A percentile compares a stretch with the other conserved stretches of the same genome.
Conservation (phyloP, 805 yeast genomes). For the Starmerella stellata region DNA sequence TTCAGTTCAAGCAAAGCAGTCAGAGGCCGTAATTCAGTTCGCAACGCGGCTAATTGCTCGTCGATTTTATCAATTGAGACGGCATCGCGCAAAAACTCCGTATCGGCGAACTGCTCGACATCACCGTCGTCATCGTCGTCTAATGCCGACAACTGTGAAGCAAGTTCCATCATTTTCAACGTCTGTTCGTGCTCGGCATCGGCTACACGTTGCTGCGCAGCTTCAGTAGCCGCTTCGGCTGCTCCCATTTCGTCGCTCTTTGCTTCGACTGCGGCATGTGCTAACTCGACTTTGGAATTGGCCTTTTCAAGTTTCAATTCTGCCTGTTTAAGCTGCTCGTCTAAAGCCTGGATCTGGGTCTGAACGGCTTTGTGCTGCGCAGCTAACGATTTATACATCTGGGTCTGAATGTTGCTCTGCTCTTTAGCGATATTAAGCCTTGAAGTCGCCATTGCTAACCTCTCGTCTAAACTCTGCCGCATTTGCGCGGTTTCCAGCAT, state of each 20-base stretch:
- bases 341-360: slow-evolving; percentile 10
- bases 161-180: slow-evolving; percentile 3
- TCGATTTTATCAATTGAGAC: not conserved
- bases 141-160: slow-evolving; percentile 1
- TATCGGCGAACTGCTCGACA: not conserved
- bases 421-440: slow-evolving; percentile 34
- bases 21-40: not conserved
- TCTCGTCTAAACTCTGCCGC: slow-evolving; percentile 40
- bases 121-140: slow-evolving; percentile 1
- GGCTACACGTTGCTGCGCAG: slow-evolving; percentile 5
- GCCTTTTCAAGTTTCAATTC: slow-evolving; percentile 9
- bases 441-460: slow-evolving; percentile 46
- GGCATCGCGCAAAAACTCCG: not conserved
- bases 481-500: slow-evolving; percentile 44
- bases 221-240: slow-evolving; percentile 9
- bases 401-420: slow-evolving; percentile 26
- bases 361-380: slow-evolving; percentile 8
- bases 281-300: slow-evolving; percentile 48
- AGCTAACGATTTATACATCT: slow-evolving; percentile 10
- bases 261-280: slow-evolving; percentile 43
- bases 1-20: not conserved
- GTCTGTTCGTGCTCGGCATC: slow-evolving; percentile 10
- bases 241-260: slow-evolving; percentile 44
- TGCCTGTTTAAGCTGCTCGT: slow-evolving; percentile 16
- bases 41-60: not conserved